Percentiles rank a stretch among this genome's conserved stretches.
Evolutionary conservation across 1,284 basidiomycete genomes (phyloP).

Genomic region (Athelia psychrophila): DNA sequence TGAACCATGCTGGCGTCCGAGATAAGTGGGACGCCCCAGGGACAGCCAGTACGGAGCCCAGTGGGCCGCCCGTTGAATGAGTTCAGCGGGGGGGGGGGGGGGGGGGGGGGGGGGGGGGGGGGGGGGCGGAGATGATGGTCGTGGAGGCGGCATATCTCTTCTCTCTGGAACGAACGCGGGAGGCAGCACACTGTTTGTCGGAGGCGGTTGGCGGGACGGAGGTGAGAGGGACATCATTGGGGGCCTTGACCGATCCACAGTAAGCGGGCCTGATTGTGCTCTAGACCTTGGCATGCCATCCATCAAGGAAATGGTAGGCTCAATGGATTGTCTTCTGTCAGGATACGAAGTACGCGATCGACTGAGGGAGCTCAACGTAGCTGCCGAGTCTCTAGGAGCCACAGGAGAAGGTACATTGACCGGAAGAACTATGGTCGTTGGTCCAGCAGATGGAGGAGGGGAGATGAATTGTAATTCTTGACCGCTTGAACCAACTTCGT

Average conservation of each 20-base stretch:
- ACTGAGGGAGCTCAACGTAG: slow-evolving; percentile 13
- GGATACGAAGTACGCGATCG: slow-evolving; percentile 31
- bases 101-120: no score
- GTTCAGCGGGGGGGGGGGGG: slow-evolving; percentile 62
- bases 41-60: slow-evolving; percentile 60
- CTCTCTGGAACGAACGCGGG: slow-evolving; percentile 74
- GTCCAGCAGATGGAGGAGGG: slow-evolving; percentile 40
- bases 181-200: slow-evolving; percentile 67
- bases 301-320: slow-evolving; percentile 48
- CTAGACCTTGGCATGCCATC: slow-evolving; percentile 50
- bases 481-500: slow-evolving; percentile 51
- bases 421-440: slow-evolving; percentile 24
- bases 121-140: slow-evolving; percentile 90
- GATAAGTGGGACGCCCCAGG: slow-evolving; percentile 33
- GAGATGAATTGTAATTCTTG: slow-evolving; percentile 79
- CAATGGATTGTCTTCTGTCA: slow-evolving; percentile 45
- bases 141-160: slow-evolving; percentile 62
- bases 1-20: slow-evolving; percentile 50
- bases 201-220: slow-evolving; percentile 79
- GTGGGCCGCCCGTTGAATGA: slow-evolving; percentile 85
- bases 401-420: slow-evolving; percentile 14
- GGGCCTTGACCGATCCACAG: slow-evolving; percentile 76
- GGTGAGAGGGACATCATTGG: slow-evolving; percentile 86
- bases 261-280: slow-evolving; percentile 43
- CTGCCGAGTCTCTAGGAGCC: slow-evolving; percentile 22